Percentiles rank a stretch among this genome's conserved stretches.
Evolutionary conservation across 1,284 basidiomycete species (phyloP).

Genomic region (Mycena citricolor): DNA sequence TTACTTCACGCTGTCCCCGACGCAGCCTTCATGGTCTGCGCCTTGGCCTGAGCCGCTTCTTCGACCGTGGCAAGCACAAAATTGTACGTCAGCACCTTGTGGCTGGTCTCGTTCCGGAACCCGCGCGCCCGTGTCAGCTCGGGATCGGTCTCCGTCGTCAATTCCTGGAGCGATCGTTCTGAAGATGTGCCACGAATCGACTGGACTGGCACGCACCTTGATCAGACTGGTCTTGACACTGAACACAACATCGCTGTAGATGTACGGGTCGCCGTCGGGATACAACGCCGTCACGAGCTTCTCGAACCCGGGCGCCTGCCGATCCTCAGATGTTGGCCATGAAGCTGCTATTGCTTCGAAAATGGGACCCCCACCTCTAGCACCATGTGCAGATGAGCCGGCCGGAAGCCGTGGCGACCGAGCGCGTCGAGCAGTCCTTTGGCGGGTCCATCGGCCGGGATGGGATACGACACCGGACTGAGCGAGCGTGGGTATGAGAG

Average conservation of each 20-base stretch:
- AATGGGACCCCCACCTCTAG: conserved; percentile 43
- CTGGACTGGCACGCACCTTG: conserved; percentile 34
- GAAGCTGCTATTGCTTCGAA: not conserved
- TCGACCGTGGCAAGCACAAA: conserved; percentile 59
- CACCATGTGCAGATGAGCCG: conserved; percentile 78
- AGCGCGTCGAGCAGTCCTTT: conserved; percentile 41
- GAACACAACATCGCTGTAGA: conserved; percentile 74
- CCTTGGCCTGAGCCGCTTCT: conserved; percentile 41
- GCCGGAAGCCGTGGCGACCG: conserved; percentile 67
- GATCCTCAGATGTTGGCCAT: not conserved
- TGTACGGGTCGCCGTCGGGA: conserved; percentile 65
- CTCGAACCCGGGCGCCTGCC: conserved; percentile 61
- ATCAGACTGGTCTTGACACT: conserved; percentile 67
- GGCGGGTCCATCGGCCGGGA: conserved; percentile 80
- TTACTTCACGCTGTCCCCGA: not conserved
- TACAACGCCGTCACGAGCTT: conserved; percentile 76
- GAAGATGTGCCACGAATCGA: not conserved
- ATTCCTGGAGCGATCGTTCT: conserved; percentile 39
- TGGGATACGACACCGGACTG: conserved; percentile 75
- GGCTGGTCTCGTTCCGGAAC: conserved; percentile 58
- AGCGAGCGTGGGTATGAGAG: not conserved
- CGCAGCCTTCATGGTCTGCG: conserved; percentile 14
- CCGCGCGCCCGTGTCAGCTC: conserved; percentile 57
- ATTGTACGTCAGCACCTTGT: conserved; percentile 61
- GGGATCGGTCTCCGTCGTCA: conserved; percentile 51